Evolutionary conservation across 192 early-diverging fungal species (phyloP), one percentile per base, ranked within the genome.

Genomic region (Paraglomus occultum): DNA sequence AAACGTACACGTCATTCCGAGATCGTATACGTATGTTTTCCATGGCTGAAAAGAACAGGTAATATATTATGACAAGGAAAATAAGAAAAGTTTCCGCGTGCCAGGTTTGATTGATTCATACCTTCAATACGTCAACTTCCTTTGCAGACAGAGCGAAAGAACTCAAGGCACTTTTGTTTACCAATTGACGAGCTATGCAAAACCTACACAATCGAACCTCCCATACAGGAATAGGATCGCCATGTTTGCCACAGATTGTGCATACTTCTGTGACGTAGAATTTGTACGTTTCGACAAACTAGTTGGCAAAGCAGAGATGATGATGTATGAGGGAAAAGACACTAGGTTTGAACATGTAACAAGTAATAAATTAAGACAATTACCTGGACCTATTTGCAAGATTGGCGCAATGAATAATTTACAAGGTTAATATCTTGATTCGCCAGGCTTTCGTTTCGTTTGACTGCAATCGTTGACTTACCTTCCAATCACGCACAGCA

Each of bases 241-340:
- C 67, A 1, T 52, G 17, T n/a, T 58, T 22, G 39, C 54, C 55
- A 58, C 67, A 70, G n/a, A 70, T 18, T 6, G 67, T 70, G 23
- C 67, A 70, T 15, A 70, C 52, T 47, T 70, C 51, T 1, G 67
- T 70, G 6, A 70, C 67, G 6, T 70, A 70, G 40, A 58, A 70
- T 49, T 70, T 70, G 31, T 58, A 70, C 9, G 67, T 48, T 70
- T 70, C 67, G 4, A 70, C 67, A 70, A 70, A 70, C 54, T 70
- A 31, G 1, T 31, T 31, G 3, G 31, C 31, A 31, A 31, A 31
- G 31, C 31, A n/a, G 31, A 31, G 31, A 31, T 31, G 31, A 31
- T 31, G 1, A 31, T 31, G 31, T 31, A 31, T 31, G 31, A 31
- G 31, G 31, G 31, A 31, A 31, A 31, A 31, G 31, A 31, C 54